phyloP scores from a whole-genome alignment of 257 asterid species.

The Solanum medicagineum region DNA sequence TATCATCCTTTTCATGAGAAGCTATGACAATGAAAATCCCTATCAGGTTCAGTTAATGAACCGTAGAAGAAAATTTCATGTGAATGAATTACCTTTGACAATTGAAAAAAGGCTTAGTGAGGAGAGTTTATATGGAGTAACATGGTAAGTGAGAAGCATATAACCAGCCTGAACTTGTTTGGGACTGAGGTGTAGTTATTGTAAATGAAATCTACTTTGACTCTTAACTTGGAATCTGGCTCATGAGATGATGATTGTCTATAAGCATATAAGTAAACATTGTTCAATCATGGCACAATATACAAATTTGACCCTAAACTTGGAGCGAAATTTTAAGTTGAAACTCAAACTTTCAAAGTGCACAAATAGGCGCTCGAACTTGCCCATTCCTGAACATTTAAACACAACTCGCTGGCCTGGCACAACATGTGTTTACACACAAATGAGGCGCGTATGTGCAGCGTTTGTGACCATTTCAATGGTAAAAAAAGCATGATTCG shows the following conservation, averaged over 20 bases:
- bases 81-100: not conserved
- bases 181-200: not conserved
- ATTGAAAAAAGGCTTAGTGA: not conserved
- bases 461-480: too few species aligned
- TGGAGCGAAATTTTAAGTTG: too few species aligned
- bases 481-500: too few species aligned
- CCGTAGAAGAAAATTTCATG: not conserved
- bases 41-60: not conserved
- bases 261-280: not conserved
- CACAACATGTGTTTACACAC: too few species aligned
- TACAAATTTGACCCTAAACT: too few species aligned
- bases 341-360: too few species aligned
- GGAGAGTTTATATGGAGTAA: not conserved
- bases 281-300: not conserved
- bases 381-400: too few species aligned
- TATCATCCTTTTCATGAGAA: not conserved
- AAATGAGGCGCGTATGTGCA: too few species aligned
- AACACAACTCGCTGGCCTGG: too few species aligned
- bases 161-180: not conserved
- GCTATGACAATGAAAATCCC: not conserved
- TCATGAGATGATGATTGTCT: not conserved
- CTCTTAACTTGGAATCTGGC: not conserved
- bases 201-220: not conserved
- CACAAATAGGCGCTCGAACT: too few species aligned
- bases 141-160: not conserved